phyloP scores from a whole-genome alignment of 1,284 basidiomycete species.

The Vanrija pseudolonga region DNA sequence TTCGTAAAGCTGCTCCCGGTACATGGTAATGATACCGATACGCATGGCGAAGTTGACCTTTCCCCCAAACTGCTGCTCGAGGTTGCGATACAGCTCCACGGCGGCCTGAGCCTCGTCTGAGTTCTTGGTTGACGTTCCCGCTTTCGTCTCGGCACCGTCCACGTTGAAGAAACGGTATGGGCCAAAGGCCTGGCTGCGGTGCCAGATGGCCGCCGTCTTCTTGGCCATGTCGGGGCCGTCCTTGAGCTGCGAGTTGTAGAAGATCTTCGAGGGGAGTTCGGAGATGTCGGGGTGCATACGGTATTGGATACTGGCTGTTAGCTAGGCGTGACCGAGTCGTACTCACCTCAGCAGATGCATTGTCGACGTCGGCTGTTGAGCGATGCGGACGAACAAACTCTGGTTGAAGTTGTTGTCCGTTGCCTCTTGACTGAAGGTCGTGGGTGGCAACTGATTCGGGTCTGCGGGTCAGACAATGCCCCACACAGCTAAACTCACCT shows the following conservation, averaged over 20 bases:
- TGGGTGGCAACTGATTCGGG: constrained; percentile 94
- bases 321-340: neutral
- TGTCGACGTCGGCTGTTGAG: constrained; percentile 68
- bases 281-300: constrained; percentile 99
- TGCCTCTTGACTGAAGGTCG: constrained; percentile 87
- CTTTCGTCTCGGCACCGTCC: constrained; percentile 47
- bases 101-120: constrained; percentile 71
- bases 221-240: constrained; percentile 86
- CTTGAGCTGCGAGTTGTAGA: constrained; percentile 75
- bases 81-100: constrained; percentile 70
- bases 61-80: constrained; percentile 63
- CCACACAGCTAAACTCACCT: constrained; percentile 53
- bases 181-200: constrained; percentile 71
- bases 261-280: constrained; percentile 78
- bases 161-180: constrained; percentile 90
- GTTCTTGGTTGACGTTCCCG: constrained; percentile 75
- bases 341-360: constrained; percentile 84
- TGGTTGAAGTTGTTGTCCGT: constrained; percentile 78
- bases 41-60: constrained; percentile 66
- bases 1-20: constrained; percentile 83
- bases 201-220: constrained; percentile 86
- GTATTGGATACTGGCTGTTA: constrained; percentile 71
- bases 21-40: constrained; percentile 92
- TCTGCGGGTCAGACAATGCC: constrained; percentile 54
- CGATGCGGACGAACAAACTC: constrained; percentile 87